Evolutionary conservation across 192 early-diverging fungal species (phyloP).

Genomic region (Linnemannia zychae): DNA sequence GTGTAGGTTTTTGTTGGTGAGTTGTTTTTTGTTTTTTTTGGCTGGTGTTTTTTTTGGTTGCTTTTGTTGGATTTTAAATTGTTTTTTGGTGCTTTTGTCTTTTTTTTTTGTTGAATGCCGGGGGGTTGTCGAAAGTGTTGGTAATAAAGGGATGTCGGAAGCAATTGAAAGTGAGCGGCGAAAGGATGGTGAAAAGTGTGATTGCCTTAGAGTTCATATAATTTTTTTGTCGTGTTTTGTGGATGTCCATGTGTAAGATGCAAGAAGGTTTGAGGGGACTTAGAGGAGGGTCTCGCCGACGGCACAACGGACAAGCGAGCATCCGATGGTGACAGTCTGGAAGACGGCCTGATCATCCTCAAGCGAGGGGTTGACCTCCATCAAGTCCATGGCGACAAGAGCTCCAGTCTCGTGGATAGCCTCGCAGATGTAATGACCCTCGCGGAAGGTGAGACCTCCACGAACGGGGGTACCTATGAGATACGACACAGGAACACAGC

Average conservation of each 20-base stretch:
- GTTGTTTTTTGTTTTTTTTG: conserved; percentile 15
- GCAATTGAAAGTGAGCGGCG: neutral
- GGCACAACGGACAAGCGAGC: conserved; percentile 87
- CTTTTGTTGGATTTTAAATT: conserved; percentile 22
- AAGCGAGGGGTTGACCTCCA: conserved; percentile 94
- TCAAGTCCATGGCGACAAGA: conserved; percentile 91
- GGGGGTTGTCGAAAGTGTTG: neutral
- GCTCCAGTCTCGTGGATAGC: conserved; percentile 88
- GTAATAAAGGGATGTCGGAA: too few species aligned
- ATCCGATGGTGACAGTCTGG: conserved; percentile 92
- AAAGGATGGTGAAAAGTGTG: neutral
- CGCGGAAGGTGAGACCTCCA: conserved; percentile 94
- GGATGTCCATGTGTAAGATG: conserved; percentile 16
- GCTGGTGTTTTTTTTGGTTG: conserved; percentile 1
- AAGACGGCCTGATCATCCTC: conserved; percentile 80
- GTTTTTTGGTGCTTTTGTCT: conserved; percentile 18
- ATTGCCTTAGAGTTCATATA: conserved; percentile 14
- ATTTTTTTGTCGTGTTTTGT: conserved; percentile 14
- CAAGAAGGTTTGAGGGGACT: conserved; percentile 15
- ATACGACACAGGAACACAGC: neutral
- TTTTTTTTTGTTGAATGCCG: conserved; percentile 22
- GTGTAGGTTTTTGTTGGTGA: neutral
- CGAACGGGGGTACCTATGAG: conserved; percentile 91
- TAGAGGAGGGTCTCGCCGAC: conserved; percentile 83
- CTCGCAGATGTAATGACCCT: conserved; percentile 98